phyloP scores from a whole-genome alignment of 495 filamentous ascomycete species.

The Physcia stellaris region DNA sequence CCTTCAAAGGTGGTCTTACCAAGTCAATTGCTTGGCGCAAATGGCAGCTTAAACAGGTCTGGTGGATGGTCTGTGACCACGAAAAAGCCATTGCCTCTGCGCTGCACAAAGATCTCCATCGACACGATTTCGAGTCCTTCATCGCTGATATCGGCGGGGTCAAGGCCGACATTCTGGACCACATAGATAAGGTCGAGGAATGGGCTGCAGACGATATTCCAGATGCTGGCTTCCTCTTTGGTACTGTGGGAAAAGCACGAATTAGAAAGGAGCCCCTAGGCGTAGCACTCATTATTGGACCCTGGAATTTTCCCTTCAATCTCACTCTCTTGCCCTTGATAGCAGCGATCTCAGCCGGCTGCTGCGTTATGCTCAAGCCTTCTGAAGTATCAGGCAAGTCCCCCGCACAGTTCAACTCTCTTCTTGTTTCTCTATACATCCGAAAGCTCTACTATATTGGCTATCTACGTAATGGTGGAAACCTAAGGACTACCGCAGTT shows the following conservation, averaged over 20 bases:
- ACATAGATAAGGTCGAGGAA: constrained; percentile 8
- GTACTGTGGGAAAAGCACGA: constrained; percentile 5
- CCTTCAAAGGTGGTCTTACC: constrained; percentile 23
- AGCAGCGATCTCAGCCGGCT: no score
- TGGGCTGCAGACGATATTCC: constrained; percentile 11
- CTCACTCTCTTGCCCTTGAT: no score
- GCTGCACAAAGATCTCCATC: constrained; percentile 7
- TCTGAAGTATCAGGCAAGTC: no score
- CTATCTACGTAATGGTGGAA: no score
- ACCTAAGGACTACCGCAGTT: no score
- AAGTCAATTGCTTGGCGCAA: constrained; percentile 28
- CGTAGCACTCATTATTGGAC: constrained; percentile 21
- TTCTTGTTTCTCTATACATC: no score
- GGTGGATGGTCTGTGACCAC: constrained; percentile 22
- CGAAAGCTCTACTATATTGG: no score
- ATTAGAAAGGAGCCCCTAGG: constrained; percentile 20
- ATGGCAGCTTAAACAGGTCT: constrained; percentile 36
- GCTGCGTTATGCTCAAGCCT: no score
- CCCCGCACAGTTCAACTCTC: no score
- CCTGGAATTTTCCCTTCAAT: constrained; percentile 30
- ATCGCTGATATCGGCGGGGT: constrained; percentile 1
- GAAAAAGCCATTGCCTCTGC: constrained; percentile 4
- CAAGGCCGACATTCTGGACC: constrained; percentile 6
- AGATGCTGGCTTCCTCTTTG: constrained; percentile 11
- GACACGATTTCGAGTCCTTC: constrained; percentile 5